Conservation (phyloP, 164 flowering plant genomes). For the Nymphaea thermarum region DNA sequence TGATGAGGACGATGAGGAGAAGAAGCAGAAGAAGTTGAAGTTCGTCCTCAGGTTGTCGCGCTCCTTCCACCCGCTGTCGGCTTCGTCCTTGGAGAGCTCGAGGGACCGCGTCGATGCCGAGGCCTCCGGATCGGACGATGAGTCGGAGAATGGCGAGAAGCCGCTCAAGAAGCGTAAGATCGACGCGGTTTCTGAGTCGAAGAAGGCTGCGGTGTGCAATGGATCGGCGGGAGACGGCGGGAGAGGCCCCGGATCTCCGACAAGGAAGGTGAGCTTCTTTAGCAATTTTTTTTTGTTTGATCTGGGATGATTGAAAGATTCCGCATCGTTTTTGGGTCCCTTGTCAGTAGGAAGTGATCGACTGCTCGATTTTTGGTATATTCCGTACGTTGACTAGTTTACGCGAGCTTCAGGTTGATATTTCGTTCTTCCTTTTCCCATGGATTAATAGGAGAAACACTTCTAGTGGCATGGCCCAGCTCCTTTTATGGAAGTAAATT, state of each 20-base stretch:
- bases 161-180: conserved; percentile 34
- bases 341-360: neutral
- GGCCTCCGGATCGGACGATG: conserved; percentile 17
- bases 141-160: conserved; percentile 15
- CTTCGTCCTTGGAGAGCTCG: conserved; percentile 2
- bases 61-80: conserved; percentile 8
- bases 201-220: conserved; percentile 8
- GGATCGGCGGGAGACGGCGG: neutral
- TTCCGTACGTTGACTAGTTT: neutral
- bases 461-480: neutral
- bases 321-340: neutral
- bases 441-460: too few relatives aligned
- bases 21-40: conserved; percentile 45
- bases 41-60: conserved; percentile 29
- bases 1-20: conserved; percentile 19
- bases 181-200: conserved; percentile 36
- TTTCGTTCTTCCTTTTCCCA: too few relatives aligned
- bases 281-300: neutral
- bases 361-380: neutral
- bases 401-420: too few relatives aligned
- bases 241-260: neutral
- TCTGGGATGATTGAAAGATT: neutral
- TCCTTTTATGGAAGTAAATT: neutral
- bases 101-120: conserved; percentile 10
- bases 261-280: neutral